Evolutionary conservation across 2,329 filamentous ascomycete species (phyloP), one percentile per base, ranked within the genome.

Genomic region (Thermoascus crustaceus): DNA sequence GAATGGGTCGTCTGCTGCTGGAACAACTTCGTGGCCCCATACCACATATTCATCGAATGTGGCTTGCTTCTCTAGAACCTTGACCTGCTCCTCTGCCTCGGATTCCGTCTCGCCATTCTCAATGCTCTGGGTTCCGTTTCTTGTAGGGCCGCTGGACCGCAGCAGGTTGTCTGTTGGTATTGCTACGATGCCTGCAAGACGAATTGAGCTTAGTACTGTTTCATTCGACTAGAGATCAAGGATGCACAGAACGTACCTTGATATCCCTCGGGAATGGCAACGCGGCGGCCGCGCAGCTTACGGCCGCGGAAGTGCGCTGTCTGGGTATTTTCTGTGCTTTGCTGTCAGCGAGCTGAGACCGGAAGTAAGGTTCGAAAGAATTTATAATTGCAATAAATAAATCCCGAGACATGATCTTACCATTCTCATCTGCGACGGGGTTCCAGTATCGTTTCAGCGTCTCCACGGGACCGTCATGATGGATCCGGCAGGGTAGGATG

Each of bases 1-100:
- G 55, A 86, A 91, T 1, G 73, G 67, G 60, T 94, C 85, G 18
- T 68, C 68, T 1, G 69, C 68, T 40, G 81, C 77, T 4, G 78
- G 78, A 32, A 75, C 49, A 1, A 64, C 60, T 46, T 91, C 87
- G 57, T 94, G 87, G 0, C 75, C 80, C 88, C 88, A 96, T n/a
- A 94, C 71, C 3, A 85, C 63, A 33, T 94, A 57, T 36, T 82
- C 70, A 5, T 86, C 76, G 53, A 95, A 95, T 10, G 69, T 69
- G 1, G 77, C 78, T 13, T 78, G 68, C 27, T 76, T 67, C 33
- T 82, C 72, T 46, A 89, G 58, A 2, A 72, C 63, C 13, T 68
- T 68, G 7, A 76, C 72, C 1, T 73, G 68, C 16, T 73, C 67
- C 8, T 65, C 57, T 5, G 54, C 49, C 25, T 64, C 51, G 10